Base-by-base conservation (phyloP, 2,329 filamentous ascomycete genomes). In the Alternaria infectoria region DNA sequence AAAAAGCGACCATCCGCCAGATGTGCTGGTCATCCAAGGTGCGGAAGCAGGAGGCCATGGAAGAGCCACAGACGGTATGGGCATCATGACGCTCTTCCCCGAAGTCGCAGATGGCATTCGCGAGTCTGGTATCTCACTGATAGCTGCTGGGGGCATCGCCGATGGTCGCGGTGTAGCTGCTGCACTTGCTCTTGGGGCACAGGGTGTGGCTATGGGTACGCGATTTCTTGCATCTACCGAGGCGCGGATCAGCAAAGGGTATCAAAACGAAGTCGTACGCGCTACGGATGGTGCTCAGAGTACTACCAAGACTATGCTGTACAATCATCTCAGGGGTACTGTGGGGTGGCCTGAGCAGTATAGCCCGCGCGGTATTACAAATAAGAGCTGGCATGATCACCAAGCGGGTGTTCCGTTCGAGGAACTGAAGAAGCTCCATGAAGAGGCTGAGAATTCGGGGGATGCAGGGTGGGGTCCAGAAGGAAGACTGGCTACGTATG, bases 21-120 rank as follows among this genome's bases (percentile, higher is more conserved):
- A 90, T 67, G 86, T 86, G 44, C 69, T 90, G 2, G 86, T 90
- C 5, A 81, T 86, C 7, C 88, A 90, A 75, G 88, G 88, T 4
- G 79, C 82, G 8, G 88, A 90, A 75, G 88, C 88, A 1, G 88
- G 88, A 6, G 88, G 88, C 0, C 88, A 90, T 71, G 87, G 88
- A 67, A 85, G 85, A 62, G 85, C 86, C 47, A 61, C 51, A 25
- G 65, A 65, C 1, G 65, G 50, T 6, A 57, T 66, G 57, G 80
- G 88, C 13, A 78, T 90, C 6, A 76, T 89, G 19, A 81, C 84
- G 4, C 75, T 90, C 8, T 78, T 90, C 46, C 87, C 87, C 0
- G 88, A 90, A 77, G 81, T 88, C 19, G 81, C 79, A 61, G 82
- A 83, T 58, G 79, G 70, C 5, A 71, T 73, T 17, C 30, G 49